Percentiles rank a stretch among this genome's conserved stretches.
Evolutionary conservation across 306 rosid species (phyloP).

Genomic region (Cucumis sativus): DNA sequence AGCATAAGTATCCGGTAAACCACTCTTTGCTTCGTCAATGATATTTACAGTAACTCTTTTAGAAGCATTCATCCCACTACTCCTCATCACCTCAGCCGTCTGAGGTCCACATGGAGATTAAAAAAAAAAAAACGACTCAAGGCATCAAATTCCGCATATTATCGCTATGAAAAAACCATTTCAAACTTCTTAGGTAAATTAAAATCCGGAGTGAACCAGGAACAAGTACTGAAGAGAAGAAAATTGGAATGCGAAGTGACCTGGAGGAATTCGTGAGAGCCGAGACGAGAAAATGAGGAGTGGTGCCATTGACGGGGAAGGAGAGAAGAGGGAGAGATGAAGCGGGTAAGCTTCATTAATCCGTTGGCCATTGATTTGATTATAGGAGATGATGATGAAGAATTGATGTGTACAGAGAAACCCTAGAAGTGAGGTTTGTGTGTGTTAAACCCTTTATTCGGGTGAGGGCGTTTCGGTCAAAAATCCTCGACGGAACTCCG

Average conservation of each 20-base stretch:
- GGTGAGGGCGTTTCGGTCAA: not conserved
- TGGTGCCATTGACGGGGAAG: not conserved
- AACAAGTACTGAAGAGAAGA: not conserved
- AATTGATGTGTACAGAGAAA: not conserved
- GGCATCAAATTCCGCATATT: not conserved
- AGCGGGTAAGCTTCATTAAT: slow-evolving; percentile 38
- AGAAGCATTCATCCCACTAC: not conserved
- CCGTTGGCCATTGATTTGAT: slow-evolving; percentile 17
- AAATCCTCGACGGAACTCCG: not conserved
- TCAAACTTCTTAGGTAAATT: not conserved
- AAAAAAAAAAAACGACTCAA: not conserved
- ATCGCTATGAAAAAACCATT: not conserved
- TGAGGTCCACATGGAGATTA: not conserved
- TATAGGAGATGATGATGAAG: not conserved
- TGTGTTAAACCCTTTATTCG: not conserved
- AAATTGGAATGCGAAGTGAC: slow-evolving; percentile 2
- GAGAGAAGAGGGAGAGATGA: slow-evolving; percentile 56
- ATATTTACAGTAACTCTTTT: not conserved
- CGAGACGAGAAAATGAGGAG: not conserved
- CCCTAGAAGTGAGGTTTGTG: not conserved
- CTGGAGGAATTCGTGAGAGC: not conserved
- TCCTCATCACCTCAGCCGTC: slow-evolving; percentile 1
- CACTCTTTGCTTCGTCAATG: not conserved
- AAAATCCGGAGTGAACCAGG: not conserved
- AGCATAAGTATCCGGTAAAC: not conserved